A percentile compares a stretch with the other conserved stretches of the same genome.
Conservation (phyloP, 1,139 yeast species). For the Kurtzmaniella quercitrusa region DNA sequence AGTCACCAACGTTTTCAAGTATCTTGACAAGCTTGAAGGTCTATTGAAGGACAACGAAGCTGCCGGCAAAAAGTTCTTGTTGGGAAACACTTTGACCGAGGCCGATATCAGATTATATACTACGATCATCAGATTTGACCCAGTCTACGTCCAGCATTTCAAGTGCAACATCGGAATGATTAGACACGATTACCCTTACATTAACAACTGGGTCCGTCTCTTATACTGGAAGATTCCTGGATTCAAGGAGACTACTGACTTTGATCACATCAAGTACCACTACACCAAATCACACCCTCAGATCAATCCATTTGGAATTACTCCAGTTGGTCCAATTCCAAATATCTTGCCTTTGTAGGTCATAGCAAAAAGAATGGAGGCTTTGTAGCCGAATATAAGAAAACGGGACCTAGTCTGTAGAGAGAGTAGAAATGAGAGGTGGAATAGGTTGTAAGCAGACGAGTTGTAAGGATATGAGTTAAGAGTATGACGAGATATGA, state of each 20-base stretch:
- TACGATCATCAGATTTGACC: conserved; percentile 17
- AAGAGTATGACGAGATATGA: no score
- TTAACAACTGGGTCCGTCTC: conserved; percentile 76
- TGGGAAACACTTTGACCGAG: conserved; percentile 73
- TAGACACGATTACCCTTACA: conserved; percentile 71
- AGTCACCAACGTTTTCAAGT: conserved; percentile 59
- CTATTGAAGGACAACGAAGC: conserved; percentile 47
- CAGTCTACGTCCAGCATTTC: conserved; percentile 35
- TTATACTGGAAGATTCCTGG: conserved; percentile 83
- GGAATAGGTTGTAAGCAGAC: no score
- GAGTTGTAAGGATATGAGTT: no score
- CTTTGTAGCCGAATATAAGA: no score
- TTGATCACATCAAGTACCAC: conserved; percentile 85
- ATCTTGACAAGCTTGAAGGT: conserved; percentile 72
- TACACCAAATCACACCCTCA: conserved; percentile 78
- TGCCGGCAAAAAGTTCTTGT: conserved; percentile 43
- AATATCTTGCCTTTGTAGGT: conserved; percentile 46
- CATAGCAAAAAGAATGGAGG: no score
- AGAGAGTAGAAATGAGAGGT: no score
- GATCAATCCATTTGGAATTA: conserved; percentile 78
- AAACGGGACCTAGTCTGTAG: no score
- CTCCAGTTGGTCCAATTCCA: conserved; percentile 89
- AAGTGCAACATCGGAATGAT: conserved; percentile 86
- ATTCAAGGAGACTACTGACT: conserved; percentile 75
- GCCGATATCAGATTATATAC: conserved; percentile 85